Evolutionary conservation across 228 moss, liverwort and hornwort genomes (phyloP).

Genomic region (Sphagnum magellanicum): DNA sequence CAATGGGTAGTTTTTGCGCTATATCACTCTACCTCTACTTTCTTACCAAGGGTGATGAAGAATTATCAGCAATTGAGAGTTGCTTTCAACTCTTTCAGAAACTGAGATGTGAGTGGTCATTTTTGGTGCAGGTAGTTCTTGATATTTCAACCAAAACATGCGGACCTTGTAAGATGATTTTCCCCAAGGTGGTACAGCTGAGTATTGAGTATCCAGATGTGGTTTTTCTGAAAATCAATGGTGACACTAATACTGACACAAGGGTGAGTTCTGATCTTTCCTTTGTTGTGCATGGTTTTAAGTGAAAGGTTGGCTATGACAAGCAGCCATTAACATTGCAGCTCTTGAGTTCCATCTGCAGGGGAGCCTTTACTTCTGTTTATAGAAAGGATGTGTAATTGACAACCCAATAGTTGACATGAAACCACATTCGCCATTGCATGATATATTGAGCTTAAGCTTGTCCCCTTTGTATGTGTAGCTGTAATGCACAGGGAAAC

Average conservation of each 20-base stretch:
- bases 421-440: not conserved
- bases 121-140: conserved; percentile 64
- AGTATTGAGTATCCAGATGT: conserved; percentile 75
- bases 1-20: not conserved
- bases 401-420: not conserved
- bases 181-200: conserved; percentile 76
- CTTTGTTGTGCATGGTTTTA: not conserved
- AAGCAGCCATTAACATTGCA: too few relatives aligned
- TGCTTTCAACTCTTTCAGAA: not conserved
- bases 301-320: too few relatives aligned
- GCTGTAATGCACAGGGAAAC: too few relatives aligned
- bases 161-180: conserved; percentile 91
- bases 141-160: conserved; percentile 86
- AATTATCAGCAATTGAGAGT: too few relatives aligned
- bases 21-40: not conserved
- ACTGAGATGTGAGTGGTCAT: not conserved
- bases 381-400: not conserved
- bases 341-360: too few relatives aligned
- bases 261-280: conserved; percentile 33
- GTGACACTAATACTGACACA: conserved; percentile 48
- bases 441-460: too few relatives aligned
- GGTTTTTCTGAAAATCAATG: conserved; percentile 77
- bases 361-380: not conserved
- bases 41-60: not conserved
- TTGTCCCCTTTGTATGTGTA: too few relatives aligned